Base-by-base conservation (phyloP, 2,329 filamentous ascomycete genomes). In the Aspergillus amoenus region DNA sequence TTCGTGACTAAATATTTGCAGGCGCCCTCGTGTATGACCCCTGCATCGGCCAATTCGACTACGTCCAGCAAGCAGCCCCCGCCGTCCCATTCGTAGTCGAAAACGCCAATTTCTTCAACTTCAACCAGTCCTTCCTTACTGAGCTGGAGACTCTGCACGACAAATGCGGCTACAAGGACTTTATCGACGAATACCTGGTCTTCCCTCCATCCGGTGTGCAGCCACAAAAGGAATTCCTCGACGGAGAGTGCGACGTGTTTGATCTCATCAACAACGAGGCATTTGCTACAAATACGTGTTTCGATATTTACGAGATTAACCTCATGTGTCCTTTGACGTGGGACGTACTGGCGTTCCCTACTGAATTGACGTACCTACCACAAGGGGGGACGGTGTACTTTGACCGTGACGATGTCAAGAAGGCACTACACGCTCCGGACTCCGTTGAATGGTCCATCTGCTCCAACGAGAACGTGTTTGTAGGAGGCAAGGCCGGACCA, bases 251-350 rank as follows among this genome's bases (percentile, higher is more conserved):
- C 69, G 77, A 79, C 49, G 66, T 90, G 18, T 88, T 82, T 65
- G 71, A 80, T 56, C 76, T 81, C 21, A 82, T 90, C 30, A 77
- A 76, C 64, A 63, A 78, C 0, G 87, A 84, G 30, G 81, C 82
- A 7, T 60, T 78, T 4, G 67, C 76, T 1, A 72, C 84, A 34
- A 94, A 94, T 74, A 90, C 90, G 0, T 94, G 91, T 77, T 95
- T 89, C 74, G 85, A 91, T 70, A 77, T 90, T 11, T 94, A 93
- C 74, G 84, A 89, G 48, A 82, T 93, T 13, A 84, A 84, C 2
- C 86, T 84, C 4, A 88, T 86, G 12, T 94, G 90, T 69, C 90
- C 90, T 0, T 63, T 86, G 3, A 77, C 84, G 2, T 90, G 84
- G 81, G 86, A 91, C 57, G 83, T 88, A 0, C 78, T 93, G 3